Evolutionary conservation across 768 basidiomycete genomes (phyloP), one percentile per base, ranked within the genome.

Genomic region (Psilocybe tampanensis): DNA sequence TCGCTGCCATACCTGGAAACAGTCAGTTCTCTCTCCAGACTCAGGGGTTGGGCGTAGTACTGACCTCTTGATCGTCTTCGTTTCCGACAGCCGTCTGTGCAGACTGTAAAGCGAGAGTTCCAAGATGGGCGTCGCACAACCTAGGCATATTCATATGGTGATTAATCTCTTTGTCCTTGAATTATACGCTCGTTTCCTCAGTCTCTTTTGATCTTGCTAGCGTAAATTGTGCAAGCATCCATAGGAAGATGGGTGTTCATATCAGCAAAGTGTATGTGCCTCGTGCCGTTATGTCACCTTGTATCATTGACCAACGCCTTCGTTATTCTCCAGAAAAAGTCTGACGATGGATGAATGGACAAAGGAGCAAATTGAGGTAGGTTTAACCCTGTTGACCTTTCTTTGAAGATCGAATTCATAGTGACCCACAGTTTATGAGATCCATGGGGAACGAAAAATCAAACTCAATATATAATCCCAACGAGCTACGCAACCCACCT

Each of bases 171-270:
- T 15, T 26, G 19, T 45, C 8, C 24, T 9, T 9, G 23, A 19
- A 12, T 5, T 26, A 15, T 32, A 19, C 2, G 41, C 12, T 6
- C 13, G 15, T 17, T 47, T 44, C 29, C 47, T 47, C 32, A 53
- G 42, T 59, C n/a, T 21, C 22, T 21, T 36, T 45, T 15, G 36
- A 60, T 52, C 59, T 33, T n/a, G n/a, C n/a, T 58, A 95, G 94
- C 65, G 80, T 94, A 42, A 84, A 83, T 63, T 98, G 95, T 68
- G 95, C 95, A 15, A 89, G 90, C 56, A 85, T 96, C 49, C 95
- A 98, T 75, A 83, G 95, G 52, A 96, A 95, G 77, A 88, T 98
- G 56, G 95, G 95, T 1, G 95, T 93, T 4, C 95, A 98, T 70
- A 80, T 94, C 62, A 86, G 90, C 0, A 95, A 97, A 85, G 92